These are phyloP conservation scores for Pichia ethanolica DNA, from an alignment of 805 yeast species.

Conservation along the genomic window DNA sequence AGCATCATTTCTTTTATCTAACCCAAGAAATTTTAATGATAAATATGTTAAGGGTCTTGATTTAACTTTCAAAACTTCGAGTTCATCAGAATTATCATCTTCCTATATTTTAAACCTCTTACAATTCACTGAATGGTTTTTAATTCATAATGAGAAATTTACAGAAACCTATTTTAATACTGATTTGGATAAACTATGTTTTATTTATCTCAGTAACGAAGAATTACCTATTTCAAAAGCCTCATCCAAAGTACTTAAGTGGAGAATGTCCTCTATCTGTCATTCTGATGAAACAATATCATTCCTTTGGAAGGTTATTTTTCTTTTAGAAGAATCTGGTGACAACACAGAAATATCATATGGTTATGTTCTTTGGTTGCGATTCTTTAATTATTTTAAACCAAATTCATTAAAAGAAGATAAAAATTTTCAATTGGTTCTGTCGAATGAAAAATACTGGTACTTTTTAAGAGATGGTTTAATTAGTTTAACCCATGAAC, in stretches of 20 bases:
- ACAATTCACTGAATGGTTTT: conserved; percentile 32
- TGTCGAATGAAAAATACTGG: conserved; percentile 45
- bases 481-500: conserved; percentile 51
- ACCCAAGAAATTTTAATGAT: conserved; percentile 15
- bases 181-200: conserved; percentile 23
- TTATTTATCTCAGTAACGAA: conserved; percentile 30
- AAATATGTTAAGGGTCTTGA: background rate
- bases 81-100: conserved; percentile 3
- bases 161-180: background rate
- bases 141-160: conserved; percentile 20
- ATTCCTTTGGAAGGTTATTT: conserved; percentile 41
- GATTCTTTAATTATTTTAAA: conserved; percentile 34
- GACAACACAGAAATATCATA: conserved; percentile 27
- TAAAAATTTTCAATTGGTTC: conserved; percentile 24
- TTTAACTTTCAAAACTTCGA: background rate
- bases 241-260: conserved; percentile 40
- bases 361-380: conserved; percentile 49
- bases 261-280: conserved; percentile 40
- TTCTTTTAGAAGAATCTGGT: conserved; percentile 27
- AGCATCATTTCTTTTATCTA: conserved; percentile 1
- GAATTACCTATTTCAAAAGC: conserved; percentile 31
- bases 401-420: conserved; percentile 6
- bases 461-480: conserved; percentile 46
- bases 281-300: conserved; percentile 17
- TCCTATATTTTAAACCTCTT: conserved; percentile 19